phyloP scores from a whole-genome alignment of 129 eudicot species.

The Centrapalus pauciflorus region DNA sequence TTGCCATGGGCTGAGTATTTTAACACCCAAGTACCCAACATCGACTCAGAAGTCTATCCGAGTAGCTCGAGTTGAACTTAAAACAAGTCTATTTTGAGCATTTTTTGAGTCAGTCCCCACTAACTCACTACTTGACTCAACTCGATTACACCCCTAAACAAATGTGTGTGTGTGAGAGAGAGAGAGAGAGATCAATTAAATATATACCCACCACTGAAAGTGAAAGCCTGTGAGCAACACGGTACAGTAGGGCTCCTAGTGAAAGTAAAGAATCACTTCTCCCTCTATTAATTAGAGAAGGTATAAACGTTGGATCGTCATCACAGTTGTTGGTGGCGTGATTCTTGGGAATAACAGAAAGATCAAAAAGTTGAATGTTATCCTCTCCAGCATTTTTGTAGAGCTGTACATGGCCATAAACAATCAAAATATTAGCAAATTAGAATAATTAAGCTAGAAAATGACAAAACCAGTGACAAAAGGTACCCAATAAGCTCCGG shows the following conservation, averaged over 20 bases:
- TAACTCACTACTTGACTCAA: too few species aligned
- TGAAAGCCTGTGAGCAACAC: slow-evolving; percentile 95
- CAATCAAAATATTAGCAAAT: slow-evolving; percentile 4
- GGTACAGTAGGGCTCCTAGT: slow-evolving; percentile 80
- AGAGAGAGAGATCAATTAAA: background rate
- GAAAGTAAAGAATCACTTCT: slow-evolving; percentile 80
- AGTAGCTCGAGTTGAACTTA: too few species aligned
- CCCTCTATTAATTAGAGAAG: slow-evolving; percentile 71
- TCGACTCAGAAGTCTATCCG: too few species aligned
- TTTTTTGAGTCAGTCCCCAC: too few species aligned
- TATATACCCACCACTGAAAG: slow-evolving; percentile 59
- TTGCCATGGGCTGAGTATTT: too few species aligned
- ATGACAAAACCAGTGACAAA: background rate
- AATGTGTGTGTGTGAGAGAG: background rate
- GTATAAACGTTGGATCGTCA: slow-evolving; percentile 56
- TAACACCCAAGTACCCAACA: too few species aligned
- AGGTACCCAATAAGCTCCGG: slow-evolving; percentile 98
- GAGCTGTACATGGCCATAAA: slow-evolving; percentile 45
- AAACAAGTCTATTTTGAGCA: too few species aligned
- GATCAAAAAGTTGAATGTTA: slow-evolving; percentile 91
- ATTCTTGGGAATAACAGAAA: slow-evolving; percentile 70
- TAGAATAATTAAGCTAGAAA: slow-evolving; percentile 5
- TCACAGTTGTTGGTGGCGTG: slow-evolving; percentile 45
- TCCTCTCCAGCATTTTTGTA: slow-evolving; percentile 97
- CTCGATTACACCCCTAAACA: too few species aligned